A percentile compares a stretch with the other conserved stretches of the same genome.
Conservation (phyloP, 805 yeast species). For the Grigorovia transvaalensis region DNA sequence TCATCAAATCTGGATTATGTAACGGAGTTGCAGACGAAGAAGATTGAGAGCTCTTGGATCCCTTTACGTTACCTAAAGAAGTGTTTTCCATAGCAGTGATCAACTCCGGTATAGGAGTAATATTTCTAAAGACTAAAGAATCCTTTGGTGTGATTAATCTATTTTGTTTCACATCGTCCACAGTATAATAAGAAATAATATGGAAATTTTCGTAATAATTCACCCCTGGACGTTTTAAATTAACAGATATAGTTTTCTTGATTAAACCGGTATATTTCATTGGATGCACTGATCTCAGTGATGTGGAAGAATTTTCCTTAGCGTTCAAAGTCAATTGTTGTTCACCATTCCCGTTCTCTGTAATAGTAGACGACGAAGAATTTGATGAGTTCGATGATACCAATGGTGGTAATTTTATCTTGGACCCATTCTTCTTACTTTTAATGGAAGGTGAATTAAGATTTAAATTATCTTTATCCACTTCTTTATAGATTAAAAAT, state of each 20-base stretch:
- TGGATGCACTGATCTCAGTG: conserved; percentile 8
- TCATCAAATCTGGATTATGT: conserved; percentile 5
- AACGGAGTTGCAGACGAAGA: conserved; percentile 3
- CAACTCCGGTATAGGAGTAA: conserved; percentile 38
- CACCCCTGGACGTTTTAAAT: conserved; percentile 38
- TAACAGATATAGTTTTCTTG: conserved; percentile 70
- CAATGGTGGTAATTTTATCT: conserved; percentile 10
- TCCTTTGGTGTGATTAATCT: conserved; percentile 49
- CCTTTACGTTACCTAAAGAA: conserved; percentile 41
- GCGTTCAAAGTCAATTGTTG: background rate
- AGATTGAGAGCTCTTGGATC: conserved; percentile 4
- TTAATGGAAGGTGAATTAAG: conserved; percentile 23
- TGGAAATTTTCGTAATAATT: conserved; percentile 32
- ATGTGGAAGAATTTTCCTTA: background rate
- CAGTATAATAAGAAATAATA: conserved; percentile 66
- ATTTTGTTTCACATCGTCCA: conserved; percentile 59
- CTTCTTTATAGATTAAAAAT: conserved; percentile 73
- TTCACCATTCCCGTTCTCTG: background rate
- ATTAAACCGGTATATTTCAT: conserved; percentile 45
- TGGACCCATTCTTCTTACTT: conserved; percentile 1
- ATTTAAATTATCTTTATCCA: conserved; percentile 18
- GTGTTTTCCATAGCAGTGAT: conserved; percentile 49
- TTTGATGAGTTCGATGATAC: conserved; percentile 1
- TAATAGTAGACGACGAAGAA: background rate
- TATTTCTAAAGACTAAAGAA: conserved; percentile 38